Percentiles rank a stretch among this genome's conserved stretches.
Evolutionary conservation across 2,329 filamentous ascomycete genomes (phyloP).

Genomic region (Scedosporium apiospermum): DNA sequence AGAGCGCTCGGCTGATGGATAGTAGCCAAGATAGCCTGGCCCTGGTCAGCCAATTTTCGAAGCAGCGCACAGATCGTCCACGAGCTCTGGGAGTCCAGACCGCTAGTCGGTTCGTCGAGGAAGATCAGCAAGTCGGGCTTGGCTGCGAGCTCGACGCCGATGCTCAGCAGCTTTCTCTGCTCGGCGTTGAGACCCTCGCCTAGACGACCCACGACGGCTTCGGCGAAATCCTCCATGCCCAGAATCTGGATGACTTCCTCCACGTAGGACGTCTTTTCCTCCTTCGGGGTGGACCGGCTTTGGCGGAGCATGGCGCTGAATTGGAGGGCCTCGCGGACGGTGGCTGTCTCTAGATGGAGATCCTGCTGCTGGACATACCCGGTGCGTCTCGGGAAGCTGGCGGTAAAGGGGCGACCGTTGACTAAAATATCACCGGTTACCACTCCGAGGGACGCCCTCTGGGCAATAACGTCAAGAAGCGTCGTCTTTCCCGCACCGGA

Average conservation of each 20-base stretch:
- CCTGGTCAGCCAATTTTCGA: constrained; percentile 47
- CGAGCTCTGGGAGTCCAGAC: constrained; percentile 51
- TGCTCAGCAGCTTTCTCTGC: constrained; percentile 40
- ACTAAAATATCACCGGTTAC: constrained; percentile 62
- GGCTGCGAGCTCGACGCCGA: constrained; percentile 35
- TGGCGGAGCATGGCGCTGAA: constrained; percentile 37
- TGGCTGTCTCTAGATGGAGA: constrained; percentile 30
- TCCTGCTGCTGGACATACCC: constrained; percentile 65
- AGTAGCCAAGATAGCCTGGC: constrained; percentile 40
- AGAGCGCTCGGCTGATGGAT: constrained; percentile 40
- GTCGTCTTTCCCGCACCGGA: constrained; percentile 52
- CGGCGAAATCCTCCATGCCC: constrained; percentile 45
- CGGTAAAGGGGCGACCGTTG: constrained; percentile 55
- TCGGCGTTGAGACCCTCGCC: constrained; percentile 38
- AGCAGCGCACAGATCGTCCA: constrained; percentile 66
- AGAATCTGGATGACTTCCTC: constrained; percentile 45
- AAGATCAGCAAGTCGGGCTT: constrained; percentile 39
- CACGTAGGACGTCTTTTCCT: constrained; percentile 42
- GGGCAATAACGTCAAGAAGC: constrained; percentile 53
- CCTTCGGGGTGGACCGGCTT: constrained; percentile 27
- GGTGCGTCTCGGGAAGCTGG: constrained; percentile 61
- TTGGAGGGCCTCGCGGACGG: constrained; percentile 31
- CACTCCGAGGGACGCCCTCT: constrained; percentile 61
- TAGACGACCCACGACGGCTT: constrained; percentile 37
- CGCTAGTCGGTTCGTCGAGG: constrained; percentile 45